Evolutionary conservation across 2,329 filamentous ascomycete species (phyloP).

Genomic region (Epicoccum nigrum): DNA sequence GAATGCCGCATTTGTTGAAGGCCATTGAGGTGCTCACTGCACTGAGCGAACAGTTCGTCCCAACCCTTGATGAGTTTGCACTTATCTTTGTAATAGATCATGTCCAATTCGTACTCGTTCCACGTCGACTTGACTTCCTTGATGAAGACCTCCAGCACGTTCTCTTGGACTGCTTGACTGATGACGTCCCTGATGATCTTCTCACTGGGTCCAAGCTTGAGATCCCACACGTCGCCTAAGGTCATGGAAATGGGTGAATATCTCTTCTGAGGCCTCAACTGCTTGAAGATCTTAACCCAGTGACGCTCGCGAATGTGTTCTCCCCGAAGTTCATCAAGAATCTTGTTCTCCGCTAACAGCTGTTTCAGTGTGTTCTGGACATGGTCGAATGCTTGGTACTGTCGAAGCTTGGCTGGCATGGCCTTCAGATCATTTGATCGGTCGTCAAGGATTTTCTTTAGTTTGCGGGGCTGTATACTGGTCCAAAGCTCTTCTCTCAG

Average conservation of each 20-base stretch:
- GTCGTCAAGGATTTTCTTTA: slow-evolving; percentile 85
- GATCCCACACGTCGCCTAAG: slow-evolving; percentile 97
- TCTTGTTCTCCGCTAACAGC: slow-evolving; percentile 86
- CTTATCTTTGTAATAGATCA: slow-evolving; percentile 98
- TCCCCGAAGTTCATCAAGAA: slow-evolving; percentile 90
- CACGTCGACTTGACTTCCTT: slow-evolving; percentile 96
- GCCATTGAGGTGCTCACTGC: slow-evolving; percentile 96
- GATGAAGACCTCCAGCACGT: slow-evolving; percentile 97
- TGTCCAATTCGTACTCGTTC: slow-evolving; percentile 92
- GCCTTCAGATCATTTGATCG: slow-evolving; percentile 28
- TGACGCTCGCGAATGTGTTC: slow-evolving; percentile 96
- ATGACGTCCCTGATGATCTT: slow-evolving; percentile 90
- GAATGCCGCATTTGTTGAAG: slow-evolving; percentile 99
- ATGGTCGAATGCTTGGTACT: slow-evolving; percentile 99
- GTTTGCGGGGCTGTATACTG: slow-evolving; percentile 91
- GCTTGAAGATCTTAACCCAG: slow-evolving; percentile 98
- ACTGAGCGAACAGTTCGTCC: slow-evolving; percentile 98
- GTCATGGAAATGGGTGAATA: slow-evolving; percentile 95
- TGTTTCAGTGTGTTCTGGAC: slow-evolving; percentile 90
- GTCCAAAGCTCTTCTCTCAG: slow-evolving; percentile 93
- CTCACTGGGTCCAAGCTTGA: slow-evolving; percentile 88
- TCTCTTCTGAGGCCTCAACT: slow-evolving; percentile 86
- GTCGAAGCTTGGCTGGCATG: slow-evolving; percentile 95
- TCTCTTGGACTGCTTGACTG: slow-evolving; percentile 93
- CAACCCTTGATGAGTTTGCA: slow-evolving; percentile 96